Evolutionary conservation across 345 rosid genomes (phyloP).

Genomic region (Lagerstroemia speciosa): DNA sequence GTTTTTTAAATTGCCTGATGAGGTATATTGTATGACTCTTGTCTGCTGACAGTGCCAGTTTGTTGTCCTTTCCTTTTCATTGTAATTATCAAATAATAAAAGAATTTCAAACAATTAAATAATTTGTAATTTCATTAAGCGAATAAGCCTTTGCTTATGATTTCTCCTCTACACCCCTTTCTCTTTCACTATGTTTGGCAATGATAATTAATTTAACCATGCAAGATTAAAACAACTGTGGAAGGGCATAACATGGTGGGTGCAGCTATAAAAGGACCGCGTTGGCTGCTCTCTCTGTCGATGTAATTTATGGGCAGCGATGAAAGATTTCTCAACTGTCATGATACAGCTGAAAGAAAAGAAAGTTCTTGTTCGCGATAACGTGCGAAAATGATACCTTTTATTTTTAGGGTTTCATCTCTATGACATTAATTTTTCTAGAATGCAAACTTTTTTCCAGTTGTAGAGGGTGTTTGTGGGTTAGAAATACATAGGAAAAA

Average conservation of each 20-base stretch:
- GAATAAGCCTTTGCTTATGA: not conserved
- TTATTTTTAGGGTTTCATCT: not conserved
- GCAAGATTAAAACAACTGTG: not conserved
- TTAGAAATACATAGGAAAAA: too few species aligned
- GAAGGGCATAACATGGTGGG: not conserved
- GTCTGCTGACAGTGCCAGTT: slow-evolving; percentile 4
- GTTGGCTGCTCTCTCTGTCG: not conserved
- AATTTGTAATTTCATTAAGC: not conserved
- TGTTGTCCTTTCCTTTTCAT: slow-evolving; percentile 7
- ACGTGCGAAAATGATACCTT: not conserved
- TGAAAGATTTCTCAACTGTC: not conserved
- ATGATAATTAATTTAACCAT: not conserved
- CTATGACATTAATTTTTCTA: too few species aligned
- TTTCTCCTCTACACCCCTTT: not conserved
- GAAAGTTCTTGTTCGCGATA: too few species aligned
- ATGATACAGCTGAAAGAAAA: not conserved
- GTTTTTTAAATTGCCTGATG: not conserved
- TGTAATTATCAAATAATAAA: not conserved
- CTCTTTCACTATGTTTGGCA: not conserved
- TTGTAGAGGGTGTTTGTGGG: too few species aligned
- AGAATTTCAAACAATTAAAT: not conserved
- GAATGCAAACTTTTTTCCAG: too few species aligned
- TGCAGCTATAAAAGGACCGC: not conserved
- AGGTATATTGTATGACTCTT: slow-evolving; percentile 1
- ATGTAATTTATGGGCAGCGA: not conserved